Base-by-base conservation (phyloP, 352 stramenopile species). In the Pythium pyrilobum region DNA sequence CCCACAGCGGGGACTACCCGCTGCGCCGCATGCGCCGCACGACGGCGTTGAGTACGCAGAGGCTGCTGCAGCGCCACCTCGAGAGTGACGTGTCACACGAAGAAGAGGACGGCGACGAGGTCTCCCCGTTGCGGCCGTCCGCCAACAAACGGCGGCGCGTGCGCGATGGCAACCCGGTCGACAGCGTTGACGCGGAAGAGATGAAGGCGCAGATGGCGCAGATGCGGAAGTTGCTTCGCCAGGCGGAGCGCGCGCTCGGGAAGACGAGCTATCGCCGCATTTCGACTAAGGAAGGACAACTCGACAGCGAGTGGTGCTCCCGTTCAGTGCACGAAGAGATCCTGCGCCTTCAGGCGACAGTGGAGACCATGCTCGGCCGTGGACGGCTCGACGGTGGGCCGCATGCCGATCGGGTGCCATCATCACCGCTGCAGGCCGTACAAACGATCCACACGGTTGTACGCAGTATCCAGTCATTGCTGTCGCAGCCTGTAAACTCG, bases 401-500 rank as follows among this genome's bases (percentile, higher is more conserved):
- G 8, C 33, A 33, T 2, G 28, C 25, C 4, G 40, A 25, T 13
- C 15, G 15, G 24, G 20, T 23, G 31, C 21, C 40, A n/a, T 37
- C 29, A n/a, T 53, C 33, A 24, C 42, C 49, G 29, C 20, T 68
- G 24, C 23, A 69, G 27, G 37, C 54, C 1, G 28, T 71, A 18
- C 59, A 48, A 13, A 20, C 42, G 10, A 59, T 69, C 40, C 60
- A 64, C 27, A n/a, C 43, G 2, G 43, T 31, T 2, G 33, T 70
- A 2, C 43, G 47, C 13, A 29, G 32, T 4, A 33, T 72, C 15
- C 52, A 67, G 33, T 28, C 59, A 10, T 23, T 56, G 9, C 33
- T 70, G 1, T 24, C 31, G 1, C 31, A 58, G 8, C 49, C 53
- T 1, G 7, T 58, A 7, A 28, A 34, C 42, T 23, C 23, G 2